phyloP scores from a whole-genome alignment of 2,329 filamentous ascomycete genomes.

The Phyllosticta ampelicida region DNA sequence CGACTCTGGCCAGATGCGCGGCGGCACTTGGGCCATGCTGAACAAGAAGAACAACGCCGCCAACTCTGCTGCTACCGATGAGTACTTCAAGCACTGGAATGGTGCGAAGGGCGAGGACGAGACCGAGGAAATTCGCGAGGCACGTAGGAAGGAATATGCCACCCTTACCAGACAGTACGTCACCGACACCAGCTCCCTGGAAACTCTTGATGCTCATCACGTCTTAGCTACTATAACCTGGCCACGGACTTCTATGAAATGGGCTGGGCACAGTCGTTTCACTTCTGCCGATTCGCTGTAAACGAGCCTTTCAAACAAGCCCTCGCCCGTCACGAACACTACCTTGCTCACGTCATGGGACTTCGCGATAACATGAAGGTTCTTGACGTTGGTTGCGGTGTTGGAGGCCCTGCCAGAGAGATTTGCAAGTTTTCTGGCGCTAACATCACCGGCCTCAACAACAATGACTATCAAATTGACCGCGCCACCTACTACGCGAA shows the following conservation, averaged over 20 bases:
- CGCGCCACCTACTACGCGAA: slow-evolving; percentile 76
- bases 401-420: slow-evolving; percentile 88
- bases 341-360: slow-evolving; percentile 80
- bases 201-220: slow-evolving; percentile 21
- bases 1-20: slow-evolving; percentile 55
- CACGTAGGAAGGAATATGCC: slow-evolving; percentile 78
- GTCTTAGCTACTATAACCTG: slow-evolving; percentile 78
- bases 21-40: slow-evolving; percentile 74
- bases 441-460: slow-evolving; percentile 88
- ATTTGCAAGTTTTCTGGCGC: slow-evolving; percentile 91
- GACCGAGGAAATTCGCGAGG: slow-evolving; percentile 72
- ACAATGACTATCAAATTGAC: slow-evolving; percentile 98
- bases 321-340: slow-evolving; percentile 95
- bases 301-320: slow-evolving; percentile 84
- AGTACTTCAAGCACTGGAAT: slow-evolving; percentile 97
- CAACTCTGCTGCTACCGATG: slow-evolving; percentile 71
- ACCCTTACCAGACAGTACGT: slow-evolving; percentile 84
- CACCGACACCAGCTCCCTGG: background rate
- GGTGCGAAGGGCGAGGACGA: slow-evolving; percentile 69
- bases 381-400: slow-evolving; percentile 92
- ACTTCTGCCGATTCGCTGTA: slow-evolving; percentile 88
- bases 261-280: slow-evolving; percentile 92
- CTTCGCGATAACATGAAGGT: slow-evolving; percentile 82
- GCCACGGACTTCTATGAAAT: slow-evolving; percentile 97
- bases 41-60: slow-evolving; percentile 63